These are phyloP conservation scores for Allomyces macrogynus DNA, from an alignment of 192 early-diverging fungal genomes.

Conservation along the genomic window DNA sequence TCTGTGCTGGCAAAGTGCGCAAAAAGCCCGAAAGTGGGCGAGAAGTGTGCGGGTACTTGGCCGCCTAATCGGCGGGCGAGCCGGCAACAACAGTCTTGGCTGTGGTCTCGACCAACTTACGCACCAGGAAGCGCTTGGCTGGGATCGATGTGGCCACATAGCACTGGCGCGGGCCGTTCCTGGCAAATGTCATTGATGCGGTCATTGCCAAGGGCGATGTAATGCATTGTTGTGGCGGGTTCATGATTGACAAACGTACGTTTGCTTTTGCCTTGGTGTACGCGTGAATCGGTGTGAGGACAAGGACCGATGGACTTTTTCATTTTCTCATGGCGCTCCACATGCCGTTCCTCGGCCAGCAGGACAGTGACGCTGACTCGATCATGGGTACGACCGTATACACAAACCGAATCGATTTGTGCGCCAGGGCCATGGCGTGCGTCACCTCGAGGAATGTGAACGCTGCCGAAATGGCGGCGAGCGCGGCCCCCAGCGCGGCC, in stretches of 20 bases:
- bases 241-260: conserved; percentile 28
- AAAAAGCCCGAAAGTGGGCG: conserved; percentile 20
- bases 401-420: too few relatives aligned
- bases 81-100: conserved; percentile 20
- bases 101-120: conserved; percentile 20
- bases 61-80: conserved; percentile 7
- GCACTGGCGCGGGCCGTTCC: conserved; percentile 14
- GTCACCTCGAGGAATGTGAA: too few relatives aligned
- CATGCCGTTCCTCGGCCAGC: conserved; percentile 14
- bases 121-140: conserved; percentile 10
- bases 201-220: conserved; percentile 20
- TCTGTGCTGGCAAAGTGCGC: conserved; percentile 17
- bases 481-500: too few relatives aligned
- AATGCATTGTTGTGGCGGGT: conserved; percentile 23
- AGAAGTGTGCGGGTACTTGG: conserved; percentile 16
- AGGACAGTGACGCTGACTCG: conserved; percentile 23
- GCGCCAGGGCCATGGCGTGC: too few relatives aligned
- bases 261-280: neutral
- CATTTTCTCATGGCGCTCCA: conserved; percentile 2
- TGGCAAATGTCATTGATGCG: conserved; percentile 16
- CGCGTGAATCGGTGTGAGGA: too few relatives aligned
- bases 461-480: too few relatives aligned
- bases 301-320: too few relatives aligned
- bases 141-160: conserved; percentile 20
- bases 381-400: conserved; percentile 19